These are phyloP conservation scores for Esteya vermicola DNA, from an alignment of 2,329 filamentous ascomycete genomes.

Conservation along the genomic window DNA sequence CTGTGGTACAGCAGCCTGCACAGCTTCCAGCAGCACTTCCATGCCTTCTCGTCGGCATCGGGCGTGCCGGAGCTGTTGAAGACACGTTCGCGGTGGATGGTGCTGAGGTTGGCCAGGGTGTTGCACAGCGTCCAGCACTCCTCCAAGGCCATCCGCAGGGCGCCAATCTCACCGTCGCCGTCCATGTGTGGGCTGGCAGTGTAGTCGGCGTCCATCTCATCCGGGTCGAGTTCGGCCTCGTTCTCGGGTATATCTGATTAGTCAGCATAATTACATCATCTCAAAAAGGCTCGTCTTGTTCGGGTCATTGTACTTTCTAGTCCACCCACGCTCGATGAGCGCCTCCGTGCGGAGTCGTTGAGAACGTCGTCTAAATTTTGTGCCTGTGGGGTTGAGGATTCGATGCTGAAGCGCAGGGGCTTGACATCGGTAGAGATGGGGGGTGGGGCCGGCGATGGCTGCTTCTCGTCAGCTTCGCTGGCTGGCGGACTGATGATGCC, in stretches of 20 bases:
- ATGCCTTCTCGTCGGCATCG: conserved; percentile 72
- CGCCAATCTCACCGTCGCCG: conserved; percentile 45
- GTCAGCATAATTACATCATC: not conserved
- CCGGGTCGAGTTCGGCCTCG: conserved; percentile 36
- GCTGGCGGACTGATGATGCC: conserved; percentile 21
- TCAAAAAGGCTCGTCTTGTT: no score
- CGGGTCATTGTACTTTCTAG: conserved; percentile 52
- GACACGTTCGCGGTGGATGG: conserved; percentile 64
- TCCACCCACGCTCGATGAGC: conserved; percentile 57
- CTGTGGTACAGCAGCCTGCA: conserved; percentile 82
- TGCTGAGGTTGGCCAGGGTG: conserved; percentile 72
- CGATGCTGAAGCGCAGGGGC: conserved; percentile 48
- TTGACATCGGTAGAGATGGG: conserved; percentile 64
- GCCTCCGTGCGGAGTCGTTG: conserved; percentile 35
- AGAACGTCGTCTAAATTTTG: conserved; percentile 68
- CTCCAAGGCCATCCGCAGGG: conserved; percentile 61
- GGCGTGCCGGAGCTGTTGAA: conserved; percentile 63
- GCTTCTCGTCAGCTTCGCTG: conserved; percentile 20
- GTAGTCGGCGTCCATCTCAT: conserved; percentile 29
- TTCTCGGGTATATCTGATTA: conserved; percentile 35
- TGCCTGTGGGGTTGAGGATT: conserved; percentile 64
- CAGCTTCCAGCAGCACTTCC: conserved; percentile 87
- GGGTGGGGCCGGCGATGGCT: conserved; percentile 34
- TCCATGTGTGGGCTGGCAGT: conserved; percentile 25
- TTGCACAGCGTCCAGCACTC: conserved; percentile 95